Base-by-base conservation (phyloP, 179 eudicot species). In the Silene vulgaris region DNA sequence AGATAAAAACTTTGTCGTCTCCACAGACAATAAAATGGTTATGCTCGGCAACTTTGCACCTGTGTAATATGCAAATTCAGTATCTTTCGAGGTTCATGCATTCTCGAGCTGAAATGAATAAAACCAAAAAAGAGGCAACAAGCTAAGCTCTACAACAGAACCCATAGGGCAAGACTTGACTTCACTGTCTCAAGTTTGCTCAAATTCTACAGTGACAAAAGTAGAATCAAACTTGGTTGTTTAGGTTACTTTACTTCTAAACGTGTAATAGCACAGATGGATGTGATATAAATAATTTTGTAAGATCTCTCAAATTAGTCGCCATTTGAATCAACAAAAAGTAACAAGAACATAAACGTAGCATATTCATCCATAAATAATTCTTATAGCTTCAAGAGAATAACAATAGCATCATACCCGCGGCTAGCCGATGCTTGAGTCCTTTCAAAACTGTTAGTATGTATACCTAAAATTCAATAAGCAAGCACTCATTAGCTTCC, bases 391-490 rank as follows among this genome's bases (percentile, higher is more conserved):
- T 66, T 17, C n/a, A 52, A 71, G 28, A 28, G 62, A 30, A 67
- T 2, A 20, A 12, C 5, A 71, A 71, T 4, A 69, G 32, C 37
- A 52, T 17, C 73, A 76, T 90, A 95, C 99, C 97, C 75, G 97
- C 99, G 80, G 99, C 97, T 80, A 89, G 90, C 72, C 97, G 95
- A 84, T 92, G 87, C 91, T 92, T 95, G 79, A 95, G 97, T 86
- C 95, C 91, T 89, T 88, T 95, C 76, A 95, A 78, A 82, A 95
- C 90, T 75, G 97, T 89, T 78, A 95, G 84, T 79, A 95, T 69
- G 84, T 90, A 95, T 74, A 95, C 99, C 99, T 95, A 85, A 68
- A 28, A 66, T 81, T 74, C 45, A 45, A 74, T 71, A 69, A 28
- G 59, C 35, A 77, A 74, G 61, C 71, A 77, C 59, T 11, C 64